These are phyloP conservation scores for Pelargonium cotyledonis DNA, from an alignment of 441 rosid genomes.

Conservation along the genomic window DNA sequence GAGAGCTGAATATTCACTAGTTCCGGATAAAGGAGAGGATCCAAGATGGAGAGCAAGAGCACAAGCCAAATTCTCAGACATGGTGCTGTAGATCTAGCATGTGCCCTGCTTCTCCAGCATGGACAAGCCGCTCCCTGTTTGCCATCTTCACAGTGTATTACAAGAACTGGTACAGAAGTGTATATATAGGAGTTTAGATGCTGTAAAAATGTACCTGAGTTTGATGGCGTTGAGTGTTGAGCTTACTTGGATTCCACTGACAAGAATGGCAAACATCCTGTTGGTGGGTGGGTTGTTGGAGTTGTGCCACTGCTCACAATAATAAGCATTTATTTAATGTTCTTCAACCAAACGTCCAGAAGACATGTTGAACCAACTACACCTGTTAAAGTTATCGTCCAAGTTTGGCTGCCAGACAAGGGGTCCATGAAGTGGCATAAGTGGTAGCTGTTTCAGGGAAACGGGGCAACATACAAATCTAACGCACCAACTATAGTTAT, in stretches of 20 bases:
- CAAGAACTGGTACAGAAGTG: neutral
- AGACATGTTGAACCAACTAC: neutral
- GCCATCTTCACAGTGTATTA: too few relatives aligned
- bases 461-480: too few relatives aligned
- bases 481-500: too few relatives aligned
- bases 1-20: too few relatives aligned
- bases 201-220: too few relatives aligned
- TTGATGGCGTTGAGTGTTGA: neutral
- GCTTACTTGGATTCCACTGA: neutral
- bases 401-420: neutral
- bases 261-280: neutral
- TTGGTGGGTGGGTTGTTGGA: neutral
- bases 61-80: neutral
- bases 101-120: constrained; percentile 1
- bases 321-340: neutral
- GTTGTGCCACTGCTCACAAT: neutral
- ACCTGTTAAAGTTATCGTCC: neutral
- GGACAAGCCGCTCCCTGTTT: neutral
- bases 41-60: neutral
- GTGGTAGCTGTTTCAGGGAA: too few relatives aligned
- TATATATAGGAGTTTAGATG: neutral
- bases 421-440: too few relatives aligned
- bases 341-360: neutral
- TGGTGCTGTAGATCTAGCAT: neutral
- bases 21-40: neutral